phyloP scores from a whole-genome alignment of 306 rosid genomes.

The Fragaria ananassa region DNA sequence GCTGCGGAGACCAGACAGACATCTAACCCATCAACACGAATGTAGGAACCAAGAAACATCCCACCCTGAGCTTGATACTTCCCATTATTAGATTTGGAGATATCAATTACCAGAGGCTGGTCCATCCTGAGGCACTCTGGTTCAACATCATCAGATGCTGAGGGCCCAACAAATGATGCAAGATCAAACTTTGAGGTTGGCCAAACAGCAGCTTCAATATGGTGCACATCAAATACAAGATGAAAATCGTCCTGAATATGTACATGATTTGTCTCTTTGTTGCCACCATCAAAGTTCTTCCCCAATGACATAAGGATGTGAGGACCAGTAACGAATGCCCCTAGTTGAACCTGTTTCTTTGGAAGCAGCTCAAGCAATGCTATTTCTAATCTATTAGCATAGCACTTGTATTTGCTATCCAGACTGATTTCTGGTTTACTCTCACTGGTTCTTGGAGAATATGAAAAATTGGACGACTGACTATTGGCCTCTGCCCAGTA shows the following conservation, averaged over 20 bases:
- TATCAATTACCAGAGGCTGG: constrained; percentile 47
- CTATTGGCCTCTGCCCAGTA: constrained; percentile 36
- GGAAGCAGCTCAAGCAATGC: constrained; percentile 61
- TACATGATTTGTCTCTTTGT: constrained; percentile 27
- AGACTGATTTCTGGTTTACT: constrained; percentile 33
- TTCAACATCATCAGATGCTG: constrained; percentile 37
- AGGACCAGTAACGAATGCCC: constrained; percentile 65
- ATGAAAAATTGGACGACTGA: constrained; percentile 25
- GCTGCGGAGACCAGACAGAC: constrained; percentile 47
- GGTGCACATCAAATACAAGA: constrained; percentile 53
- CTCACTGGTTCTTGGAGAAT: constrained; percentile 23
- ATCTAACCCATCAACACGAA: constrained; percentile 57
- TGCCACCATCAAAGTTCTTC: constrained; percentile 38
- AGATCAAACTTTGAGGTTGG: constrained; percentile 51
- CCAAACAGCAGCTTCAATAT: constrained; percentile 60
- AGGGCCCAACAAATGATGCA: constrained; percentile 32
- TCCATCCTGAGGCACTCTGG: constrained; percentile 44
- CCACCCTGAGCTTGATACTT: constrained; percentile 53
- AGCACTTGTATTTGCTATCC: constrained; percentile 37
- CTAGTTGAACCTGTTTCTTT: constrained; percentile 61
- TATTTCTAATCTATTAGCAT: constrained; percentile 42
- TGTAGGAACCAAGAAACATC: constrained; percentile 48
- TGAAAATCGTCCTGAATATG: constrained; percentile 37
- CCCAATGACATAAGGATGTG: constrained; percentile 45
- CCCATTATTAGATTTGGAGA: constrained; percentile 44